Percentiles rank a stretch among this genome's conserved stretches.
Evolutionary conservation across 2,329 filamentous ascomycete species (phyloP).

Genomic region (Penicillium sumatraense): DNA sequence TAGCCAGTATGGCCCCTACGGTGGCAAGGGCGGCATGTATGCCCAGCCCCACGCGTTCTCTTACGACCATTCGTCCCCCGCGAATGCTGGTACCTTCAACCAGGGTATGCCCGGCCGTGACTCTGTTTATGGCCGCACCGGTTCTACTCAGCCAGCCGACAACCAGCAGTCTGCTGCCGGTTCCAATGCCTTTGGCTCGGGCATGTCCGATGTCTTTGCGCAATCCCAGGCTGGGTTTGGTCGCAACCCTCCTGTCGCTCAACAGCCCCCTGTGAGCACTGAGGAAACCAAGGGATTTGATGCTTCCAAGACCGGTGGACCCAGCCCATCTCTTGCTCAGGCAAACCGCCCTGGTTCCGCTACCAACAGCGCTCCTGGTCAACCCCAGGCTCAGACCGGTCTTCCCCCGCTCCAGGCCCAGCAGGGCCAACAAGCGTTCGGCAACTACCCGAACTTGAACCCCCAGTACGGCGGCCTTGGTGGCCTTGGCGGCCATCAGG

Average conservation of each 20-base stretch:
- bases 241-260: conserved; percentile 57
- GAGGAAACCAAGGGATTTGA: conserved; percentile 65
- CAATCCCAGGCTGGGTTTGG: conserved; percentile 63
- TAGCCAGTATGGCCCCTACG: conserved; percentile 57
- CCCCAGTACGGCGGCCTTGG: conserved; percentile 57
- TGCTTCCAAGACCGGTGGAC: conserved; percentile 60
- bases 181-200: conserved; percentile 53
- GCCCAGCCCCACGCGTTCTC: conserved; percentile 67
- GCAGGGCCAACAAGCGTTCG: conserved; percentile 59
- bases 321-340: conserved; percentile 65
- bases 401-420: conserved; percentile 61
- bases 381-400: conserved; percentile 54
- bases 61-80: conserved; percentile 68
- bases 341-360: conserved; percentile 67
- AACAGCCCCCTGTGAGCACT: conserved; percentile 50
- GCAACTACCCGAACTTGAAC: conserved; percentile 60
- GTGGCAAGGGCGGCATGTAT: conserved; percentile 65
- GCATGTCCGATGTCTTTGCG: conserved; percentile 64
- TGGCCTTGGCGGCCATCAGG: conserved; percentile 48
- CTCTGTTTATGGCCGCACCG: conserved; percentile 64
- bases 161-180: conserved; percentile 56
- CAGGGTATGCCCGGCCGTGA: conserved; percentile 54
- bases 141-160: conserved; percentile 61
- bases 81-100: conserved; percentile 57
- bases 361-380: conserved; percentile 61